Evolutionary conservation across 192 early-diverging fungal genomes (phyloP), one percentile per base, ranked within the genome.

Genomic region (Umbelopsis sp.): DNA sequence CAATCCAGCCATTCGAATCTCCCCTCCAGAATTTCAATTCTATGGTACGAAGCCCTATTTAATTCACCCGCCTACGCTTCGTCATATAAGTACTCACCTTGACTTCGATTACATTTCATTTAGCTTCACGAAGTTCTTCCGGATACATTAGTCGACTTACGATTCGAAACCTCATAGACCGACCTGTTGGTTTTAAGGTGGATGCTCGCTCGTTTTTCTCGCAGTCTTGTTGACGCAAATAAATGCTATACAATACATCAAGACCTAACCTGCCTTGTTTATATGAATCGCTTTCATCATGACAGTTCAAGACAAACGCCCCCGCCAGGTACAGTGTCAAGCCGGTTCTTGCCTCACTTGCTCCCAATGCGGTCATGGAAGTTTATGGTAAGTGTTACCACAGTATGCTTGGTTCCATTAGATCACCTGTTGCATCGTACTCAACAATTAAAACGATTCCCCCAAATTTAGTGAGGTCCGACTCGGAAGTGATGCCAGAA

Each of bases 281-380:
- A 11, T 41, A 11, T 41, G 7, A 11, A 11, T 41, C 38, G 3
- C 38, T 11, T 41, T n/a, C n/a, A 11, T 41, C 1, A 3, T 41
- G 38, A 14, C 70, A 82, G 68, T 79, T 82, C 66, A 82, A 82
- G 72, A 82, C 81, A 9, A 82, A 82, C 66, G 81, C 81, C 14
- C 81, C 77, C 8, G 32, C 78, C 22, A 45, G 81, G 54, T 82
- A 82, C 32, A 79, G 74, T 59, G 81, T 82, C 49, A 82, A 82
- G 66, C 81, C 81, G 4, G 77, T 79, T 24, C 77, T 82, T 38
- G 81, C 77, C 4, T 77, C 78, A 21, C 75, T 82, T 34, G 71
- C 56, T 22, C 74, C 77, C 7, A 74, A 78, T 45, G 77, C 76
- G 43, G 76, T 74, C 8, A 67, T 82, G 2, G 81, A 82, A 77